These are phyloP conservation scores for Linnemannia elongata DNA, from an alignment of 192 early-diverging fungal species.

Conservation along the genomic window DNA sequence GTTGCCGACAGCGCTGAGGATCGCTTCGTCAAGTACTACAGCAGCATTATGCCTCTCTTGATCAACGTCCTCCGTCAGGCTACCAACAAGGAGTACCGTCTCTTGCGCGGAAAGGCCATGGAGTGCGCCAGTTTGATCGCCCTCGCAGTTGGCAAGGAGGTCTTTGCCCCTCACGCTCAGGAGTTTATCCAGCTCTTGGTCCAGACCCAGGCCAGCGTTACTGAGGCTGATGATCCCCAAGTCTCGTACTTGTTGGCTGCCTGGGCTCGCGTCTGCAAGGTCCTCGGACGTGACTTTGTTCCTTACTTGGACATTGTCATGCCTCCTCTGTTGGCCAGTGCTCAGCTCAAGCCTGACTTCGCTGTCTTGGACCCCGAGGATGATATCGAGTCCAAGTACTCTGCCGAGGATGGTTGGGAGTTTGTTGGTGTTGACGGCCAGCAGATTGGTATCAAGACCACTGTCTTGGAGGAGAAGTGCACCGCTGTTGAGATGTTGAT, in stretches of 20 bases:
- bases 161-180: constrained; percentile 83
- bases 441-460: constrained; percentile 96
- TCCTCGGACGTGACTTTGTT: constrained; percentile 94
- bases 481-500: constrained; percentile 98
- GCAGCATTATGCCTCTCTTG: constrained; percentile 95
- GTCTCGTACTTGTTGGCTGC: constrained; percentile 92
- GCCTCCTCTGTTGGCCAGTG: constrained; percentile 88
- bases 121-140: constrained; percentile 98
- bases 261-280: constrained; percentile 98
- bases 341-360: constrained; percentile 94
- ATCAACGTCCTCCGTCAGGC: constrained; percentile 90
- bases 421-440: constrained; percentile 93
- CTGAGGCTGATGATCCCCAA: constrained; percentile 95
- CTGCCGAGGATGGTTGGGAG: constrained; percentile 98
- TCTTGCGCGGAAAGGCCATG: constrained; percentile 96
- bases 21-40: constrained; percentile 93
- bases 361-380: constrained; percentile 89
- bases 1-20: constrained; percentile 96
- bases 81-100: constrained; percentile 86
- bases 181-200: constrained; percentile 87
- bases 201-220: constrained; percentile 82
- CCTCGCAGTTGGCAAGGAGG: constrained; percentile 92
- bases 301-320: constrained; percentile 94
- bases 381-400: constrained; percentile 85
- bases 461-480: constrained; percentile 97